A percentile compares a stretch with the other conserved stretches of the same genome.
These are phyloP conservation scores for Diaporthe batatas DNA, from an alignment of 2,329 filamentous ascomycete genomes.

Conservation along the genomic window DNA sequence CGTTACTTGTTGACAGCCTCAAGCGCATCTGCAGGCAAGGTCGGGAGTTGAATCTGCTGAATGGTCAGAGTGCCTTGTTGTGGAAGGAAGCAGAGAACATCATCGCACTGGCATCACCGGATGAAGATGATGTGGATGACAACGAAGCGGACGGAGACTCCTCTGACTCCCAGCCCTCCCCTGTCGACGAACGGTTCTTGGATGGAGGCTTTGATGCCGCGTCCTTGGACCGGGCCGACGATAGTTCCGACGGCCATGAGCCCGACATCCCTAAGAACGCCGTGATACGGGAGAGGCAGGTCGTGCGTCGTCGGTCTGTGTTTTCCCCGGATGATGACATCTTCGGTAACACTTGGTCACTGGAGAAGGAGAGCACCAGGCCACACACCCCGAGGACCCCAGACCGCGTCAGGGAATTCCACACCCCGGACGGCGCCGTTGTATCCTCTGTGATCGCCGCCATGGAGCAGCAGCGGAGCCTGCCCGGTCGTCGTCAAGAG, in stretches of 20 bases:
- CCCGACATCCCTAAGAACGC: constrained; percentile 62
- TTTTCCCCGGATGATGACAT: constrained; percentile 77
- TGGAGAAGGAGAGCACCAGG: constrained; percentile 54
- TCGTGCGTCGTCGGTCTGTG: constrained; percentile 69
- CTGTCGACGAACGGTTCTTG: constrained; percentile 60
- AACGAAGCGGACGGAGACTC: constrained; percentile 51
- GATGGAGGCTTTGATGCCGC: constrained; percentile 64
- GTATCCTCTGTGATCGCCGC: constrained; percentile 74
- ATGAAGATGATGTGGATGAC: constrained; percentile 65
- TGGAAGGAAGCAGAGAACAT: constrained; percentile 90
- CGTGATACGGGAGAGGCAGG: constrained; percentile 67
- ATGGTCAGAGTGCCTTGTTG: constrained; percentile 70
- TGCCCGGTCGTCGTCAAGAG: constrained; percentile 55
- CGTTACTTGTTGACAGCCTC: constrained; percentile 83
- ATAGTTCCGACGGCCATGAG: constrained; percentile 58
- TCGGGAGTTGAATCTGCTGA: constrained; percentile 73
- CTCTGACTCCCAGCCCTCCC: constrained; percentile 55
- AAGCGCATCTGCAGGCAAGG: constrained; percentile 82
- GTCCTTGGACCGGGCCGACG: constrained; percentile 58
- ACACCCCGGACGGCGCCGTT: constrained; percentile 58
- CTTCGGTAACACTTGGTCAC: constrained; percentile 67
- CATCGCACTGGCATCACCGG: constrained; percentile 83
- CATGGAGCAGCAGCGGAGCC: constrained; percentile 68
- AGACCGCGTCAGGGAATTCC: constrained; percentile 48
- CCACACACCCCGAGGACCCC: constrained; percentile 57